Evolutionary conservation across 208 protist genomes (phyloP).

Genomic region (Phytomonas francai): DNA sequence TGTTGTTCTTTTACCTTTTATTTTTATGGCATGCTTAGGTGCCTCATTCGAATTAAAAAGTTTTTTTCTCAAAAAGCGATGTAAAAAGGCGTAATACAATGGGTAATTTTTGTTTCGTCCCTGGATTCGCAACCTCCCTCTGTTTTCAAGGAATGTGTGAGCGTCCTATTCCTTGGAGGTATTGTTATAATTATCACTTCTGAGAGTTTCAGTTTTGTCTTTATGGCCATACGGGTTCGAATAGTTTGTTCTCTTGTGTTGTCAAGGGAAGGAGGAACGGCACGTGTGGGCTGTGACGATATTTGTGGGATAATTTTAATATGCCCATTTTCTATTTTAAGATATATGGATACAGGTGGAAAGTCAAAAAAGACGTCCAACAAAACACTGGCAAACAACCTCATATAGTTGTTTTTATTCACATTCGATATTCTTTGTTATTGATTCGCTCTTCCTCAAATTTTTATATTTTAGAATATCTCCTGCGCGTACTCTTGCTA

Average conservation of each 20-base stretch:
- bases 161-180: neutral
- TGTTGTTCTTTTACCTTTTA: conserved; percentile 47
- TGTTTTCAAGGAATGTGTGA: neutral
- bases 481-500: too few species aligned
- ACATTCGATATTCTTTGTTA: neutral
- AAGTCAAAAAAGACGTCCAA: neutral
- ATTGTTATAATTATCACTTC: neutral
- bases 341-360: neutral
- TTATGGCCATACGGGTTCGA: neutral
- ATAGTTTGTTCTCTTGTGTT: neutral
- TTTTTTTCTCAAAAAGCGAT: neutral
- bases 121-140: neutral
- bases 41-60: conserved; percentile 25
- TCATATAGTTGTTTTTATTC: neutral
- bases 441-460: too few species aligned
- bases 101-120: neutral
- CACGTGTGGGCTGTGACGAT: neutral
- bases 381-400: neutral
- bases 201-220: neutral
- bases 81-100: neutral
- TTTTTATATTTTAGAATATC: too few species aligned
- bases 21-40: conserved; percentile 25
- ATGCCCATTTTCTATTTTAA: neutral
- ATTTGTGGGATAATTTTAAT: neutral
- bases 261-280: neutral